Evolutionary conservation across 1,284 basidiomycete genomes (phyloP), one percentile per base, ranked within the genome.

Genomic region (Apiotrichum siamense): DNA sequence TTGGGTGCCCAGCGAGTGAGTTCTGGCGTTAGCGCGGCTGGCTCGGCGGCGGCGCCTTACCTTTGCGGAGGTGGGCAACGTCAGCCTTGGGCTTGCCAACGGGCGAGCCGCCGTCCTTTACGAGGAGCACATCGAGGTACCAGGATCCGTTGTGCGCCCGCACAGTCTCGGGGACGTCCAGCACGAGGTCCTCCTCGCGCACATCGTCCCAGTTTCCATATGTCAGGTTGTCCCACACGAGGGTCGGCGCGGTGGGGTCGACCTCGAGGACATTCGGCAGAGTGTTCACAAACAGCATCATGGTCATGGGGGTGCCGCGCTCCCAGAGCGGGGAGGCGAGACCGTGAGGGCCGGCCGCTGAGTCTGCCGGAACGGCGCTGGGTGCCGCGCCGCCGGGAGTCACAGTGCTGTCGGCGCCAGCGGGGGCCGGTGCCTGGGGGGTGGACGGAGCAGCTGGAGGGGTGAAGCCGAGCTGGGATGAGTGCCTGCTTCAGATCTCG

Each of bases 61-160:
- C 77, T 76, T 94, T 94, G 51, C 88, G 79, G 54, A 85, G 76
- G 62, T 87, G 81, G 50, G 85, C 83, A n/a, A 92, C 79, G 29
- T 83, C 77, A 9, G 75, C 71, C 1, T 78, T 75, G 80, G 76
- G 63, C 81, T 88, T 0, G 70, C 79, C 3, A 82, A 83, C 57
- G 76, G 82, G 32, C 79, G 77, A 50, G 12, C 65, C 66, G 29
- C 65, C 67, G 20, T 85, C 79, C 61, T 81, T 84, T 4, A 85
- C 35, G 9, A 97, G 76, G 64, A 88, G 85, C 11, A 96, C 77
- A 62, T 97, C 90, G 10, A 88, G 86, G 84, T 86, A 96, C 63
- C 73, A 73, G 13, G 83, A 86, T 1, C 63, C 76, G 66, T 96
- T 96, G 52, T 80, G 77, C 62, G 85, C 77, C 37, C 62, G 50